These are phyloP conservation scores for Penicillium simplicissimum DNA, from an alignment of 495 filamentous ascomycete species.

Conservation along the genomic window DNA sequence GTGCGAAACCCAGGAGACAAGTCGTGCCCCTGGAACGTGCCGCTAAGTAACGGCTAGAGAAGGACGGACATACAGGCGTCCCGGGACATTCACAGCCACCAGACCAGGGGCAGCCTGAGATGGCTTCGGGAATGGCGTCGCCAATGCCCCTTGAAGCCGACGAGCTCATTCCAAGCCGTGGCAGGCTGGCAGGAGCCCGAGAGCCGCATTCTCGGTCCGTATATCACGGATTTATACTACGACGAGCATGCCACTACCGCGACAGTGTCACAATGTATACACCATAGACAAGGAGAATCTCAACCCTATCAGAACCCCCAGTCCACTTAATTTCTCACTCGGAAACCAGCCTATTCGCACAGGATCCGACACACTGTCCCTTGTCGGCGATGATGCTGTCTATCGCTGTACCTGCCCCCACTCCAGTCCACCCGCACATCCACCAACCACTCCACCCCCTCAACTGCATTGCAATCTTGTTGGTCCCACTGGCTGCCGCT, in stretches of 20 bases:
- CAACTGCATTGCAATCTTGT: slow-evolving; percentile 5
- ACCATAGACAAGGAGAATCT: neutral
- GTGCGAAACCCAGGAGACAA: neutral
- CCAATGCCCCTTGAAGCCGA: slow-evolving; percentile 1
- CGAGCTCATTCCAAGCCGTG: neutral
- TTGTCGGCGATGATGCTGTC: slow-evolving; percentile 1
- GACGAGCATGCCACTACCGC: neutral
- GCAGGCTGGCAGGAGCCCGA: neutral
- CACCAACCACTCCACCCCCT: slow-evolving; percentile 14
- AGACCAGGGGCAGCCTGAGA: neutral
- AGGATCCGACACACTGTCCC: neutral
- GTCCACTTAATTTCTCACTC: slow-evolving; percentile 1
- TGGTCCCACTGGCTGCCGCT: neutral
- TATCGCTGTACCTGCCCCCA: slow-evolving; percentile 15
- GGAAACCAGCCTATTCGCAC: slow-evolving; percentile 22
- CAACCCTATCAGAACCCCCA: neutral
- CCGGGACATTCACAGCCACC: neutral
- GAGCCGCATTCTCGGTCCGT: neutral
- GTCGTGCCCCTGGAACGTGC: neutral
- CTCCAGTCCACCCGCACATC: slow-evolving; percentile 1
- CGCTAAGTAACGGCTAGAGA: neutral
- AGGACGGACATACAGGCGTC: neutral
- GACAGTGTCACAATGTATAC: neutral
- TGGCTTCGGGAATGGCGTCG: neutral
- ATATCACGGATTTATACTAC: neutral